A percentile compares a stretch with the other conserved stretches of the same genome.
Evolutionary conservation across 345 rosid species (phyloP).

Genomic region (Hibiscus syriacus): DNA sequence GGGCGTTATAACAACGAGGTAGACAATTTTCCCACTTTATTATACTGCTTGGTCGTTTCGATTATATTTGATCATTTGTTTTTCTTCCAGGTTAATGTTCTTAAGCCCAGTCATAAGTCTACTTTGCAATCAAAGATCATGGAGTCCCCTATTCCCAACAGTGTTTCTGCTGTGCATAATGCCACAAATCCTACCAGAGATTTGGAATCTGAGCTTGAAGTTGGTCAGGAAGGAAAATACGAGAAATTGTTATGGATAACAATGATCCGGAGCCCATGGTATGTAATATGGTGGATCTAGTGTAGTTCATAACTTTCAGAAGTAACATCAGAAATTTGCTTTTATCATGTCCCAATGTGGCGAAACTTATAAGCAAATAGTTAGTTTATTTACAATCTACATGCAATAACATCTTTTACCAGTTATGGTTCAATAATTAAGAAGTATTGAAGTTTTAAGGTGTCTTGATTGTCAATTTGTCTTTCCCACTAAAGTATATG

Average conservation of each 20-base stretch:
- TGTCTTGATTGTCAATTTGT: not conserved
- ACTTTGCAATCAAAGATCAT: constrained; percentile 62
- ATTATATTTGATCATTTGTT: not conserved
- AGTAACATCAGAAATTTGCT: not conserved
- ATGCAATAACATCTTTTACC: not conserved
- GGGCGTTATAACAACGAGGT: constrained; percentile 95
- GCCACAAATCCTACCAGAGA: constrained; percentile 68
- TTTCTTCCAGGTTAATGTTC: constrained; percentile 59
- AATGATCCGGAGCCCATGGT: constrained; percentile 52
- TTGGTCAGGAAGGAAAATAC: constrained; percentile 68
- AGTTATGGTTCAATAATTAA: not conserved
- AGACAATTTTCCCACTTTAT: constrained; percentile 11
- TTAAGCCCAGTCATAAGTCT: constrained; percentile 93
- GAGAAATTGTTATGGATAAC: constrained; percentile 82
- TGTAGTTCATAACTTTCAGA: too few species aligned
- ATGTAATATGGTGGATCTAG: constrained; percentile 8
- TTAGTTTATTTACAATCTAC: not conserved
- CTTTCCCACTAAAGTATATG: constrained; percentile 8
- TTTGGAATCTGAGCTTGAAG: constrained; percentile 71
- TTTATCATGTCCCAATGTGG: not conserved
- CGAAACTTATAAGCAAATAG: not conserved
- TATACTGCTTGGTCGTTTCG: not conserved
- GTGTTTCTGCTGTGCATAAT: constrained; percentile 67
- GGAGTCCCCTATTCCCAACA: constrained; percentile 55
- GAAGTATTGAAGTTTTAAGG: not conserved